Percentiles rank a stretch among this genome's conserved stretches.
phyloP scores from a whole-genome alignment of 1,284 basidiomycete genomes.

The Sporisorium sorghi region DNA sequence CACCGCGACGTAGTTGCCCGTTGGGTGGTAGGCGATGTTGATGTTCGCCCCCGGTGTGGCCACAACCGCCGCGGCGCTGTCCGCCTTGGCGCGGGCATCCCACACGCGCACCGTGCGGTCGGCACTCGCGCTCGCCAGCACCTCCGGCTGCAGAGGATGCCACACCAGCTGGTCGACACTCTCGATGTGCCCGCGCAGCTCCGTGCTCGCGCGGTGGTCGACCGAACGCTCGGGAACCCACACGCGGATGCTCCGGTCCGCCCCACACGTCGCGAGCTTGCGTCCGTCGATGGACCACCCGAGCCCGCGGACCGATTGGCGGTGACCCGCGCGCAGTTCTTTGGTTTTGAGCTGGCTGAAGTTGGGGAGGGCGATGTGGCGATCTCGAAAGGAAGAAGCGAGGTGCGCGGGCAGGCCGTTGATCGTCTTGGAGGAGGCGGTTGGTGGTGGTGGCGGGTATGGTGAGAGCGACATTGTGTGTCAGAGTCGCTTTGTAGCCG shows the following conservation, averaged over 20 bases:
- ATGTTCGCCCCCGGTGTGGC: conserved; percentile 57
- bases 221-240: conserved; percentile 61
- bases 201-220: conserved; percentile 58
- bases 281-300: conserved; percentile 62
- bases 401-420: neutral
- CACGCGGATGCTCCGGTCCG: conserved; percentile 50
- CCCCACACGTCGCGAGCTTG: conserved; percentile 56
- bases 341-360: conserved; percentile 28
- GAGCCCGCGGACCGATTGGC: conserved; percentile 51
- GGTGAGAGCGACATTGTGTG: conserved; percentile 25
- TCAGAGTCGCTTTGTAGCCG: no score
- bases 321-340: conserved; percentile 50
- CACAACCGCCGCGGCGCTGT: neutral
- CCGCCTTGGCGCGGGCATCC: conserved; percentile 33
- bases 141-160: conserved; percentile 58
- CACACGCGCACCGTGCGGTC: conserved; percentile 64
- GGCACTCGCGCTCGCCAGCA: conserved; percentile 55
- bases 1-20: conserved; percentile 55
- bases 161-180: conserved; percentile 62
- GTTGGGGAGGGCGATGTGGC: conserved; percentile 23
- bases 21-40: conserved; percentile 61
- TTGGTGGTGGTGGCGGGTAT: conserved; percentile 11
- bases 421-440: neutral
- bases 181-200: conserved; percentile 61
- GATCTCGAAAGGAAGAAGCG: conserved; percentile 14